Evolutionary conservation across 306 rosid genomes (phyloP).

Genomic region (Lithocarpus polystachyus): DNA sequence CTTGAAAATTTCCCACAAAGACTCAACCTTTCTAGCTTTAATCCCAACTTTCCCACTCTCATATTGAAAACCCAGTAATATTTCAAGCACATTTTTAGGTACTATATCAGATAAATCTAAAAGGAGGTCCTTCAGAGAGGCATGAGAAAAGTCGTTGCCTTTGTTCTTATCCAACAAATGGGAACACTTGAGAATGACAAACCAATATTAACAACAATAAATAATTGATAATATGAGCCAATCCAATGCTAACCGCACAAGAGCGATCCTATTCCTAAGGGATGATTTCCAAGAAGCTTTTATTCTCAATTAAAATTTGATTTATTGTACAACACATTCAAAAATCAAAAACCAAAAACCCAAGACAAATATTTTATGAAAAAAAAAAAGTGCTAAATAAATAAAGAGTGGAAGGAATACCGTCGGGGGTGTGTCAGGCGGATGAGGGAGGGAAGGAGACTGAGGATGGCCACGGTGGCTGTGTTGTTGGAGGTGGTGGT

Average conservation of each 20-base stretch:
- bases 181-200: slow-evolving; percentile 38
- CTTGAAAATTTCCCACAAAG: slow-evolving; percentile 66
- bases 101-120: slow-evolving; percentile 51
- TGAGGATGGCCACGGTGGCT: no score
- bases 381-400: no score
- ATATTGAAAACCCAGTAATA: slow-evolving; percentile 53
- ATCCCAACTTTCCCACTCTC: slow-evolving; percentile 28
- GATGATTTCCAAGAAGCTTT: neutral
- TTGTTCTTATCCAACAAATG: slow-evolving; percentile 18
- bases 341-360: no score
- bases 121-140: slow-evolving; percentile 50
- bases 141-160: slow-evolving; percentile 24
- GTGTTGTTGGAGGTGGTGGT: no score
- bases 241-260: neutral
- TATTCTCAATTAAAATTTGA: neutral
- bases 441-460: no score
- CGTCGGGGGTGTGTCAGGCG: no score
- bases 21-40: slow-evolving; percentile 50
- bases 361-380: no score
- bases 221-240: neutral
- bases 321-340: neutral
- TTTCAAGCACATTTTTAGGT: slow-evolving; percentile 56
- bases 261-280: neutral
- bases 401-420: no score
- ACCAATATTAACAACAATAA: neutral